Evolutionary conservation across 1,139 yeast species (phyloP).

Genomic region (Kurtzmaniella natalensis): DNA sequence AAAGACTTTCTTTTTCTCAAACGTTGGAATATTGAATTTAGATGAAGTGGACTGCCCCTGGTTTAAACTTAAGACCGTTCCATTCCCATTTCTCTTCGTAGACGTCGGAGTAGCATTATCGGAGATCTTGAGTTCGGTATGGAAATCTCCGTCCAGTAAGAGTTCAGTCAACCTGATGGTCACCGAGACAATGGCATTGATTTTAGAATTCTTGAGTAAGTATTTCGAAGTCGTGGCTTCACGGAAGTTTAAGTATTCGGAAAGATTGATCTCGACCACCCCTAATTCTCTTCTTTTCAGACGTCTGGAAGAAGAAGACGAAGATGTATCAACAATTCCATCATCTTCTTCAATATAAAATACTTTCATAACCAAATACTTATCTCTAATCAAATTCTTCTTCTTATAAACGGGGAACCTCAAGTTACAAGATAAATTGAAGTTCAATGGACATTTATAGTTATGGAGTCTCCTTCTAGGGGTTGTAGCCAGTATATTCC

Average conservation of each 20-base stretch:
- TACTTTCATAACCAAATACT: constrained; percentile 30
- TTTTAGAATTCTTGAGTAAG: constrained; percentile 70
- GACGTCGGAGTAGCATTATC: constrained; percentile 16
- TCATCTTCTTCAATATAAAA: constrained; percentile 33
- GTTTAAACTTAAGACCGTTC: background rate
- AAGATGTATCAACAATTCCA: constrained; percentile 14
- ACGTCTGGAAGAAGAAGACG: constrained; percentile 13
- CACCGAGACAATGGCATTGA: constrained; percentile 68
- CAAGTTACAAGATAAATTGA: constrained; percentile 35
- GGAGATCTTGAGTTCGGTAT: constrained; percentile 35
- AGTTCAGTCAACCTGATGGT: constrained; percentile 38
- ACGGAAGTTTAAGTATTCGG: constrained; percentile 63
- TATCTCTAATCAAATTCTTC: constrained; percentile 37
- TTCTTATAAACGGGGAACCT: constrained; percentile 32
- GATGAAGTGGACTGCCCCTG: constrained; percentile 1
- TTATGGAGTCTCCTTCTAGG: constrained; percentile 35
- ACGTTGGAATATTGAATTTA: constrained; percentile 31
- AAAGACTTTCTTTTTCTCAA: constrained; percentile 35
- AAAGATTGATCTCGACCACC: constrained; percentile 56
- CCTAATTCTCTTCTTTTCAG: constrained; percentile 53
- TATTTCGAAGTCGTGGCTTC: constrained; percentile 57
- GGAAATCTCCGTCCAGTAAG: constrained; percentile 39
- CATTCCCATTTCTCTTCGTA: background rate
- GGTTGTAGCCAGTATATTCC: constrained; percentile 31
- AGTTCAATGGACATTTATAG: constrained; percentile 40